Percentiles rank a stretch among this genome's conserved stretches.
These are phyloP conservation scores for Pleoardoris graminearum DNA, from an alignment of 2,329 filamentous ascomycete species.

Conservation along the genomic window DNA sequence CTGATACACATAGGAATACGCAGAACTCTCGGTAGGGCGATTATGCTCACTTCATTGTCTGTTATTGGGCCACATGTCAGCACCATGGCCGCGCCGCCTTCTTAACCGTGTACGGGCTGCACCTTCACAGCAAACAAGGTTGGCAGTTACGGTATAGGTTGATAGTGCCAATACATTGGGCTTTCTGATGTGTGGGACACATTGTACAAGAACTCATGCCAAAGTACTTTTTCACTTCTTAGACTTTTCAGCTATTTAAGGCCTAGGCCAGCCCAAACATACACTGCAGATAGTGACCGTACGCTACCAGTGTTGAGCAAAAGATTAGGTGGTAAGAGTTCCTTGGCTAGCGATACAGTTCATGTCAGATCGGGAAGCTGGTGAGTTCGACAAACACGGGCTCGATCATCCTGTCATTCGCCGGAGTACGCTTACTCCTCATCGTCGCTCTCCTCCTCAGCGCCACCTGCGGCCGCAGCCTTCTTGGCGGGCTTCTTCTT, in stretches of 20 bases:
- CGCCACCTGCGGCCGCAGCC: constrained; percentile 53
- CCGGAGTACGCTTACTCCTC: constrained; percentile 37
- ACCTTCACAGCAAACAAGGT: too few species aligned
- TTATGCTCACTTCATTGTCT: too few species aligned
- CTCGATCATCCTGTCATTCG: constrained; percentile 24
- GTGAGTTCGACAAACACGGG: constrained; percentile 22
- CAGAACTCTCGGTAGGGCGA: too few species aligned
- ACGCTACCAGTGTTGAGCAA: background rate
- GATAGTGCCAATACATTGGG: too few species aligned
- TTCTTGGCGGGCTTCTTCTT: constrained; percentile 73
- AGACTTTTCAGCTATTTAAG: background rate
- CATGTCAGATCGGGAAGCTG: background rate
- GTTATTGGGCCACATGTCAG: too few species aligned
- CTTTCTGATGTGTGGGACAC: too few species aligned
- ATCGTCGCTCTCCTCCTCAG: constrained; percentile 44
- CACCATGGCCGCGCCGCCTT: too few species aligned
- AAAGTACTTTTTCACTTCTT: background rate
- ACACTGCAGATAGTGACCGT: background rate
- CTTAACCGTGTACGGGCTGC: too few species aligned
- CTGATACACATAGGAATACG: too few species aligned
- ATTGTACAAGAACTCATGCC: background rate
- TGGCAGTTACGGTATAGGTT: too few species aligned
- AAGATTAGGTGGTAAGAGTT: background rate
- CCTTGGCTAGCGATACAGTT: background rate
- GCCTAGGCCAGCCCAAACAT: background rate